These are phyloP conservation scores for Phascolomyces articulosus DNA, from an alignment of 371 early-diverging fungal species.

Conservation along the genomic window DNA sequence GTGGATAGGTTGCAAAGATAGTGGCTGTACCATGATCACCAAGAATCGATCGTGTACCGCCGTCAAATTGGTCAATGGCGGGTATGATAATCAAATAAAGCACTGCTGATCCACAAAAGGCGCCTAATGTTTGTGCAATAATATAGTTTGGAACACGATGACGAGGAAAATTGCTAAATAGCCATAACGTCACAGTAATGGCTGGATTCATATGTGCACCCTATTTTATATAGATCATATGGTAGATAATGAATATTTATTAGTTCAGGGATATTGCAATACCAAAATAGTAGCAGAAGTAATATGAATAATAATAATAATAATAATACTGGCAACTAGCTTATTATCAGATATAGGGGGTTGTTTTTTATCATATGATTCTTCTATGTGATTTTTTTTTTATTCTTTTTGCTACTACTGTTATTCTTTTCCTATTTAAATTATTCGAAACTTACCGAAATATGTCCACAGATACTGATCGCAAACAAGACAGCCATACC, in stretches of 20 bases:
- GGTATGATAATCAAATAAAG: constrained; percentile 60
- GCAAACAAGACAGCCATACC: constrained; percentile 45
- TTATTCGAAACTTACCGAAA: constrained; percentile 64
- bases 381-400: background rate
- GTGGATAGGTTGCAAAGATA: constrained; percentile 74
- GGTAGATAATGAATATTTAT: too few relatives aligned
- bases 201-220: constrained; percentile 86
- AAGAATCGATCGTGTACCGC: constrained; percentile 57
- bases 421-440: background rate
- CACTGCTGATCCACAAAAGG: constrained; percentile 72
- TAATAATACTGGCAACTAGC: too few relatives aligned
- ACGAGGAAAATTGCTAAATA: constrained; percentile 71
- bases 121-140: constrained; percentile 69
- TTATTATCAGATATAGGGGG: too few relatives aligned
- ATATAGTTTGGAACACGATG: constrained; percentile 65
- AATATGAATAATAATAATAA: too few relatives aligned
- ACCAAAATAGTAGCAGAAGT: too few relatives aligned
- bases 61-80: constrained; percentile 62
- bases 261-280: too few relatives aligned
- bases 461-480: constrained; percentile 71
- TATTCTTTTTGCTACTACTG: background rate
- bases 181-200: constrained; percentile 70
- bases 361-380: too few relatives aligned
- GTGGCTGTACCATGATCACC: constrained; percentile 64
- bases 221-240: constrained; percentile 30